Base-by-base conservation (phyloP, 441 rosid species). In the Caryocar brasiliense region DNA sequence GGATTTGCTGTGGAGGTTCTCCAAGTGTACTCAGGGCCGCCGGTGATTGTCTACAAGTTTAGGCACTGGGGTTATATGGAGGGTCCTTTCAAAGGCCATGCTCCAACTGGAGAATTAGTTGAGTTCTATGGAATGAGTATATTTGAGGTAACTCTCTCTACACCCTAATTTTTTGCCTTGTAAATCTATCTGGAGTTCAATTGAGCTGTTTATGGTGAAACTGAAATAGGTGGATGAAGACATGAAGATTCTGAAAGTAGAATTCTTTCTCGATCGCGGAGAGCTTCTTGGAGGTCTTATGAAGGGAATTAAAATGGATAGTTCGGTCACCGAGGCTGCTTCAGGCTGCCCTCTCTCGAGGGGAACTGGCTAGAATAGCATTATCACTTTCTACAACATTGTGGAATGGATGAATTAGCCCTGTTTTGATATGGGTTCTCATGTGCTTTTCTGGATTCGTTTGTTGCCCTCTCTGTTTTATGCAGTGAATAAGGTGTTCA, bases 1-100 rank as follows among this genome's bases (percentile, higher is more conserved):
- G 83, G 83, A 2, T 77, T 82, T 36, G 86, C 90, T 21, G 17
- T 82, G 44, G 90, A 82, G 55, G 52, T 82, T 43, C 42, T 77
- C 42, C 67, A 75, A 2, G 90, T 82, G 26, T 79, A 79, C 51
- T 64, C 80, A 0, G 86, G 90, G 0, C 83, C 86, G 3, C 90
- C 82, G 0, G 40, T 26, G 42, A 77, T 82, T 15, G 71, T 64
- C 1, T 79, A 66, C 77, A 82, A 79, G 77, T 82, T 82, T 67
- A 71, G 90, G 65, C 90, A 82, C 67, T 82, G 90, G 83, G 90
- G 77, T 26, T 71, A 64, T 27, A 79, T 62, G 80, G 90, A 82
- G 56, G 90, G 90, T 39, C 86, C 90, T 49, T 82, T 77, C 69
- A 82, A 79, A 58, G 80, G 77, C 20, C 66, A 75, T 45, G 69